Base-by-base conservation (phyloP, 2,329 filamentous ascomycete species). In the Botrytis byssoidea region DNA sequence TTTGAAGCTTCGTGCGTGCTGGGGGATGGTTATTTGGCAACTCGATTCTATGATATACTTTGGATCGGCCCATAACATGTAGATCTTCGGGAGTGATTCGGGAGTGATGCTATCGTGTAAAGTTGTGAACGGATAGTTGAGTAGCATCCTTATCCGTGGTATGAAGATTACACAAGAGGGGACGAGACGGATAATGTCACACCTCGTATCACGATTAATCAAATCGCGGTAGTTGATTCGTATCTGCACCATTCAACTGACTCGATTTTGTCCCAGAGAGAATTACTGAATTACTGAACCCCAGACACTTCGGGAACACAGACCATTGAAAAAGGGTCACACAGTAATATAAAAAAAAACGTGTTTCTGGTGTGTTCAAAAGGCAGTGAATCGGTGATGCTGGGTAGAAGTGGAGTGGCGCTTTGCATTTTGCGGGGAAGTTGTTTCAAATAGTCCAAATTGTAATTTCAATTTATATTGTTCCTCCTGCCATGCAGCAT, bases 371-470 rank as follows among this genome's bases (percentile, higher is more conserved):
- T 57, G 35, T 44, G 29, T 16, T 9, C 42, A 22, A 60, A 44
- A 46, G 44, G 18, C 44, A 20, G 44, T 46, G 44, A 44, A 14
- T 16, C 46, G 40, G 61, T 35, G 42, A 29, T 66, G 29, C 25
- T 66, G 60, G 60, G 64, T 48, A 67, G 46, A 40, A 55, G 32
- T 68, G 65, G 46, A 67, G 61, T 67, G 70, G 70, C 51, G 51
- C 40, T 72, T 42, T 46, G 35, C 32, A 59, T 59, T 72, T 68
- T 72, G 63, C 70, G 70, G 70, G 70, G 70, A 72, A 72, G 59
- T 32, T 60, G 70, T 60, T 72, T 72, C 64, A 72, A 51, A 72
- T 59, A 59, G n/a, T 18, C 48, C 25, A 37, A 48, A 20, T 22
- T 22, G 29, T 37, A 67, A 59, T 67, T 59, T 59, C 14, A 22